These are phyloP conservation scores for Pseudoneurospora amorphoporcata DNA, from an alignment of 495 filamentous ascomycete species.

Conservation along the genomic window DNA sequence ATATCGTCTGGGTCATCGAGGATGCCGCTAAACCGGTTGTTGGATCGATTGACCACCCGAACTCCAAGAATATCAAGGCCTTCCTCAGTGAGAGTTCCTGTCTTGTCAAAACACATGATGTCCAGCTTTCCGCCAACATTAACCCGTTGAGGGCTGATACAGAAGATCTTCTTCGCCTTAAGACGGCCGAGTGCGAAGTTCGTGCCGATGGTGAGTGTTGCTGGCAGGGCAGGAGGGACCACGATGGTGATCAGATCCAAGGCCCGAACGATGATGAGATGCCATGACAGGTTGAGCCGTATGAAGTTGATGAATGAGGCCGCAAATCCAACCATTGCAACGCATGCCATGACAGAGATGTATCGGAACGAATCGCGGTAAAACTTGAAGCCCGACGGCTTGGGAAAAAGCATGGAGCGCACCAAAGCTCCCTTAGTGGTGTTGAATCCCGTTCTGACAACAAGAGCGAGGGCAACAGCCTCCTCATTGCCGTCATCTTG, in stretches of 20 bases:
- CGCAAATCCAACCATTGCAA: constrained; percentile 79
- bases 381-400: constrained; percentile 96
- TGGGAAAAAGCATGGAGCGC: constrained; percentile 97
- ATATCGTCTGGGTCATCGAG: constrained; percentile 39
- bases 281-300: constrained; percentile 69
- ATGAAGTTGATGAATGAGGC: constrained; percentile 91
- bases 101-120: constrained; percentile 97
- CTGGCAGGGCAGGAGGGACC: constrained; percentile 92
- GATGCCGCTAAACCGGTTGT: constrained; percentile 43
- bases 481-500: constrained; percentile 77
- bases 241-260: constrained; percentile 97
- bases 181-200: constrained; percentile 87
- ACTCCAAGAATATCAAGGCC: constrained; percentile 91
- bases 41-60: constrained; percentile 55
- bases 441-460: constrained; percentile 88
- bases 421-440: constrained; percentile 95
- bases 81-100: constrained; percentile 94
- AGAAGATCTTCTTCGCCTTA: constrained; percentile 83
- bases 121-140: constrained; percentile 96
- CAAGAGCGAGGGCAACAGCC: constrained; percentile 83
- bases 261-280: constrained; percentile 81
- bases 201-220: constrained; percentile 90
- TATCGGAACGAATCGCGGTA: constrained; percentile 97
- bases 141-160: constrained; percentile 92
- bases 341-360: constrained; percentile 91